Conservation (phyloP, 441 rosid genomes). For the Adansonia rubrostipa region DNA sequence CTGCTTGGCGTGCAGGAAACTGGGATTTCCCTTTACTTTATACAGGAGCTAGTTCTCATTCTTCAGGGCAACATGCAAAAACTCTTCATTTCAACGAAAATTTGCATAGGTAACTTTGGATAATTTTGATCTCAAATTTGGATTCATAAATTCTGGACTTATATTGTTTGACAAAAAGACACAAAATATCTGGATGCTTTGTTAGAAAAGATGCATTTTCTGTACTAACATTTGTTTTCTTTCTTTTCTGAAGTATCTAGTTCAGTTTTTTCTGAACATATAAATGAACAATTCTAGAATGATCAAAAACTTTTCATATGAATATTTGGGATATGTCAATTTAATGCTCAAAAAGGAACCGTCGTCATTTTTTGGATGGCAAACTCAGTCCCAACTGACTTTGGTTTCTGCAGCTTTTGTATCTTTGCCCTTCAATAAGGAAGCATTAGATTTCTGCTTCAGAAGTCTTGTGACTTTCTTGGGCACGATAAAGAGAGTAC, state of each 20-base stretch:
- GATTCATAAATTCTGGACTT: background rate
- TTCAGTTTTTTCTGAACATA: slow-evolving; percentile 4
- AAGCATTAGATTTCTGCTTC: too few relatives aligned
- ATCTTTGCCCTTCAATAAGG: too few relatives aligned
- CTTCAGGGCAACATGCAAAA: slow-evolving; percentile 52
- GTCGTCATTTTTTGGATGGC: too few relatives aligned
- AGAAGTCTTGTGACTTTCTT: too few relatives aligned
- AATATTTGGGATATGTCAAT: background rate
- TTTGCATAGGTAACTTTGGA: slow-evolving; percentile 69
- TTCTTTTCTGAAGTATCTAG: background rate
- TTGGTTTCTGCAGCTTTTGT: too few relatives aligned
- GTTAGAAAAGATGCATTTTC: background rate
- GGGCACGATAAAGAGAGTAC: too few relatives aligned
- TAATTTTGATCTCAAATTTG: background rate
- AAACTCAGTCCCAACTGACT: too few relatives aligned
- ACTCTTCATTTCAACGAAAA: slow-evolving; percentile 74
- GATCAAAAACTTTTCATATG: background rate
- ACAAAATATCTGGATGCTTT: background rate
- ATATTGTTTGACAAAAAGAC: background rate
- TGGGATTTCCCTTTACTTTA: slow-evolving; percentile 90
- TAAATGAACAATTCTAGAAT: background rate
- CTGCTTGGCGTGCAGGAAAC: slow-evolving; percentile 98
- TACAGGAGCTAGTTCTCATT: slow-evolving; percentile 50
- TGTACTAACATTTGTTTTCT: background rate
- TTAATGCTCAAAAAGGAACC: background rate